Base-by-base conservation (phyloP, 352 stramenopile species). In the Aphanomyces stellatus region DNA sequence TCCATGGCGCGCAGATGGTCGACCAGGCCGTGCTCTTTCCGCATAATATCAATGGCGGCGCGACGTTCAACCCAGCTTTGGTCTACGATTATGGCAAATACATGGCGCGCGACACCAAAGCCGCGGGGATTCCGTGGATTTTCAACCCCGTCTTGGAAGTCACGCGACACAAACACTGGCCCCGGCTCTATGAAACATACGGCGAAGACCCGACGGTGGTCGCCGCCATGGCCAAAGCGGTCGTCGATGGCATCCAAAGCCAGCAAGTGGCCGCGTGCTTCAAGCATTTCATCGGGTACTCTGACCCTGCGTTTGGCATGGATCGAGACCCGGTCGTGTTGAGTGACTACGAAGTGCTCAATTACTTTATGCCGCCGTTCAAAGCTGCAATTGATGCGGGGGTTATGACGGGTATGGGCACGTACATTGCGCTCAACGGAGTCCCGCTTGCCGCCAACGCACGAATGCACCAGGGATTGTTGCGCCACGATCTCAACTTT, bases 151-250 rank as follows among this genome's bases (percentile, higher is more conserved):
- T 98, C 11, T 68, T 98, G 22, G 90, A 81, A 0, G 88, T 94
- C 62, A 74, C 93, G 25, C 70, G 80, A 42, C 74, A 93, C 53
- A 86, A 88, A 0, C 81, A 87, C 57, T 98, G 91, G 90, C 72
- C 85, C 27, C 81, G 91, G 2, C 77, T 95, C 19, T 97, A 90
- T 65, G 91, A 98, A 72, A 97, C 91, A 2, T 98, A 97, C 73
- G 93, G 93, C 22, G 89, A 97, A 72, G 89, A 97, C 72, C 88
- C 88, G 22, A 51, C 77, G 30, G 2, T 96, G 8, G 83, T 81
- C 2, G 85, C 81, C 0, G 61, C 75, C 31, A 91, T 97, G 81
- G 90, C 77, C 2, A 62, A 68, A 1, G 67, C 74, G 22, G 79
- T 95, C 69, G 88, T 96, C 48, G 61, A 75, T 33, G 90, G 90